Evolutionary conservation across 306 rosid genomes (phyloP).

Genomic region (Castanea sativa): DNA sequence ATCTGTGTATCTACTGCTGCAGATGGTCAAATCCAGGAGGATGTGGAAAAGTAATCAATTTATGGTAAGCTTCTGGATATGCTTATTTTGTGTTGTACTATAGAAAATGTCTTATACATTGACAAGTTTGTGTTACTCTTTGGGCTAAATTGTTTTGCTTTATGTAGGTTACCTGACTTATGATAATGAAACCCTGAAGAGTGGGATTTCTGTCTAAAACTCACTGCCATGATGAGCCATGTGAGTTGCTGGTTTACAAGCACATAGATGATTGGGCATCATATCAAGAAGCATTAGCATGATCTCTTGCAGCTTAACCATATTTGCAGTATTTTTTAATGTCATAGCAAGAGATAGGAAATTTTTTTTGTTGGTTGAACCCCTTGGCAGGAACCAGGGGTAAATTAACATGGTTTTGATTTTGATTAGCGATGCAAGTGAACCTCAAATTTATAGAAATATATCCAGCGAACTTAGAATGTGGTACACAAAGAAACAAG

Average conservation of each 20-base stretch:
- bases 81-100: background rate
- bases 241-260: no score
- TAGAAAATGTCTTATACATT: slow-evolving; percentile 5
- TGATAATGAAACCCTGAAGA: no score
- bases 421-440: background rate
- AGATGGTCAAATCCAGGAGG: slow-evolving; percentile 82
- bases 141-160: no score
- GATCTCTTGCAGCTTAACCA: no score
- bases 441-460: background rate
- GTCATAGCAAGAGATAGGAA: background rate
- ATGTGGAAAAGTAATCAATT: slow-evolving; percentile 26
- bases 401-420: background rate
- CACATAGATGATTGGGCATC: no score
- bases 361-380: background rate
- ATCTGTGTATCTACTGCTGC: slow-evolving; percentile 16
- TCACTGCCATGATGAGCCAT: no score
- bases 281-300: no score
- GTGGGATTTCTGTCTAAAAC: no score
- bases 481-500: background rate
- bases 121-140: no score
- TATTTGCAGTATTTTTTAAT: no score
- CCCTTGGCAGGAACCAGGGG: background rate
- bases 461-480: background rate
- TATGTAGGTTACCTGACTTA: no score
- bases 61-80: slow-evolving; percentile 14